A percentile compares a stretch with the other conserved stretches of the same genome.
phyloP scores from a whole-genome alignment of 2,329 filamentous ascomycete genomes.

The Sporothrix pallida region DNA sequence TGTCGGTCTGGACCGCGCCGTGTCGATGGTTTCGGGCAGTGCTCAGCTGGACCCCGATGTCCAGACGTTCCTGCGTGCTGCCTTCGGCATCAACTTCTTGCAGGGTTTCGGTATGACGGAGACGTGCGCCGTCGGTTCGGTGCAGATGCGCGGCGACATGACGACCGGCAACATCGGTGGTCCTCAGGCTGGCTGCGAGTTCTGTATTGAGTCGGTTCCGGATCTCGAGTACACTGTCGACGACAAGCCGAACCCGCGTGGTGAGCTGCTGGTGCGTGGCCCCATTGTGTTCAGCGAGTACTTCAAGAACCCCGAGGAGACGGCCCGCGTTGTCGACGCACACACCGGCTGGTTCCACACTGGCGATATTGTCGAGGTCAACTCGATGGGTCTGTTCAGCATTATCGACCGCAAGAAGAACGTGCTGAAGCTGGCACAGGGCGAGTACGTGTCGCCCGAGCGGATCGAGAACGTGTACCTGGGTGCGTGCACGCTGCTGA shows the following conservation, averaged over 20 bases:
- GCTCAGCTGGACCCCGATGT: slow-evolving; percentile 88
- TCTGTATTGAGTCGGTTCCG: slow-evolving; percentile 83
- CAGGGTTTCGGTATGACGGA: slow-evolving; percentile 97
- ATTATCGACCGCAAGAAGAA: slow-evolving; percentile 99
- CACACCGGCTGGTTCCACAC: slow-evolving; percentile 94
- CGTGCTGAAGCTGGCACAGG: slow-evolving; percentile 96
- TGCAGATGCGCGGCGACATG: slow-evolving; percentile 74
- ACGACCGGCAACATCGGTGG: slow-evolving; percentile 81
- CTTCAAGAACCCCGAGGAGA: slow-evolving; percentile 89
- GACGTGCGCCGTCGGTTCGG: slow-evolving; percentile 78
- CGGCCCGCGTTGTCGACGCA: slow-evolving; percentile 76
- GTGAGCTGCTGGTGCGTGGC: slow-evolving; percentile 85
- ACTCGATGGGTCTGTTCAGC: slow-evolving; percentile 82
- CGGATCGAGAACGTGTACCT: slow-evolving; percentile 95
- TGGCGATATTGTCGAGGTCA: slow-evolving; percentile 86
- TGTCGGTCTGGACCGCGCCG: slow-evolving; percentile 76
- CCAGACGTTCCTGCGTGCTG: slow-evolving; percentile 85
- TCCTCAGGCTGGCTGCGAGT: slow-evolving; percentile 69
- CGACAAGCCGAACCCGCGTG: slow-evolving; percentile 87
- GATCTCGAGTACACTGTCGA: slow-evolving; percentile 91
- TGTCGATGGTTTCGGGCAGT: slow-evolving; percentile 82
- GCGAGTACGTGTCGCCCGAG: slow-evolving; percentile 97
- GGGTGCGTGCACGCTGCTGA: slow-evolving; percentile 77
- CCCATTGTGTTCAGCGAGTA: slow-evolving; percentile 84
- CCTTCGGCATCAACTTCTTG: slow-evolving; percentile 76